These are phyloP conservation scores for Chlamydomonas asymmetrica DNA, from an alignment of 139 green algal genomes.

Conservation along the genomic window DNA sequence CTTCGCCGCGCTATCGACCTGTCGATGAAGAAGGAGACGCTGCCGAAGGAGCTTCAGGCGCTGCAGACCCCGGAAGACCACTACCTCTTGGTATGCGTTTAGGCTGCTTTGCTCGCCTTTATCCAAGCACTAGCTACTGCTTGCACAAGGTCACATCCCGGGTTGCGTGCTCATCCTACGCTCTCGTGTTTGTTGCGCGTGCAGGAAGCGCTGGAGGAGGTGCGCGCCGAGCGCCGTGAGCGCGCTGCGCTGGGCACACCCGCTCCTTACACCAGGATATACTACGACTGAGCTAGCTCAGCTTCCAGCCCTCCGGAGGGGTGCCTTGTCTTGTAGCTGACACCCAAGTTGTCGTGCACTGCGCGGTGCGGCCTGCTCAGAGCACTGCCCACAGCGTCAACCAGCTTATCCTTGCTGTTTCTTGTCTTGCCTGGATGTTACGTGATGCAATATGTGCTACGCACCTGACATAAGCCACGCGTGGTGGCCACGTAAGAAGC, in stretches of 20 bases:
- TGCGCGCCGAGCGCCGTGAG: conserved; percentile 53
- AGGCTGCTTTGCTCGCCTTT: neutral
- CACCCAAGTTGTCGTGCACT: too few species aligned
- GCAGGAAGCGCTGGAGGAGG: conserved; percentile 53
- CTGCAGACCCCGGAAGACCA: conserved; percentile 91
- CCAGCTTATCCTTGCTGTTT: too few species aligned
- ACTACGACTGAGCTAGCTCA: conserved; percentile 38
- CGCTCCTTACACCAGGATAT: conserved; percentile 52
- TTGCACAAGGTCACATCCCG: neutral
- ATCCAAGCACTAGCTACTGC: neutral
- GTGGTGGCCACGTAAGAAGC: too few species aligned
- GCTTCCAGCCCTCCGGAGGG: too few species aligned
- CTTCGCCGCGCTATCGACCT: conserved; percentile 94
- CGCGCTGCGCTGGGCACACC: conserved; percentile 45
- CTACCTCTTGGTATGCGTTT: conserved; percentile 84
- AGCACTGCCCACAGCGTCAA: too few species aligned
- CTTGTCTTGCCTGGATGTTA: too few species aligned
- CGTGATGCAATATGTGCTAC: too few species aligned
- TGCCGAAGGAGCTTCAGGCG: conserved; percentile 82
- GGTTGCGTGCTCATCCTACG: too few species aligned
- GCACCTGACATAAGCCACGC: too few species aligned
- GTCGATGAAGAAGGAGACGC: conserved; percentile 87
- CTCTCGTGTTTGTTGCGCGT: too few species aligned
- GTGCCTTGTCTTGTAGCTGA: too few species aligned
- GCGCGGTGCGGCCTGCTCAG: too few species aligned